These are phyloP conservation scores for Prunus fruticosa DNA, from an alignment of 306 rosid genomes.

Conservation along the genomic window DNA sequence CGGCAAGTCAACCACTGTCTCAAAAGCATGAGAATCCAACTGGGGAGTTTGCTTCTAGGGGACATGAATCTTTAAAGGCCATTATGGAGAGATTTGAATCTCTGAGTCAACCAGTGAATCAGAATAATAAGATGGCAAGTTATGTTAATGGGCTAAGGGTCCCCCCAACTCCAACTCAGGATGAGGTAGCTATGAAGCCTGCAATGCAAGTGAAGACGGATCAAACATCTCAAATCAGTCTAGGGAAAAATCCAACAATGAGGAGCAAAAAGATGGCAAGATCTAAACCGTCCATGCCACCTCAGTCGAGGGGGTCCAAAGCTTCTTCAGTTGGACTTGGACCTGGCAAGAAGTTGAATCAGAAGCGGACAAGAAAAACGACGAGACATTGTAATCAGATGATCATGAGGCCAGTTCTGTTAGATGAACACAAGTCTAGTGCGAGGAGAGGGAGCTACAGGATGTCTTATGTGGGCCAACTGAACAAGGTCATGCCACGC, in stretches of 20 bases:
- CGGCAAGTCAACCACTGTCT: slow-evolving; percentile 15
- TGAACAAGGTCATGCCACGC: neutral
- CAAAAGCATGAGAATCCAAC: slow-evolving; percentile 9
- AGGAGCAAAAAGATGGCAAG: slow-evolving; percentile 9
- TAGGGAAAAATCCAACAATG: slow-evolving; percentile 11
- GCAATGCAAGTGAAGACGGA: slow-evolving; percentile 1
- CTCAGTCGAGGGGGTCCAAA: neutral
- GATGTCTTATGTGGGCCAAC: slow-evolving; percentile 6
- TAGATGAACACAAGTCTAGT: slow-evolving; percentile 31
- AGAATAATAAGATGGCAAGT: slow-evolving; percentile 15
- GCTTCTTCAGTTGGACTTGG: neutral
- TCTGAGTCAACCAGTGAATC: slow-evolving; percentile 17
- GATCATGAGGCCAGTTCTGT: slow-evolving; percentile 41
- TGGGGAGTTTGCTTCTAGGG: neutral
- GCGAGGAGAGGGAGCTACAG: slow-evolving; percentile 17
- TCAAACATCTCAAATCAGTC: slow-evolving; percentile 13
- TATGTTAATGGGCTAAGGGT: slow-evolving; percentile 53
- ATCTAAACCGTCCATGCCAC: slow-evolving; percentile 13
- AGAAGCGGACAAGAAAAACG: slow-evolving; percentile 10
- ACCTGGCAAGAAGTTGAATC: neutral
- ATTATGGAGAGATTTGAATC: slow-evolving; percentile 26
- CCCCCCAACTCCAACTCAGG: slow-evolving; percentile 29
- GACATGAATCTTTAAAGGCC: slow-evolving; percentile 15
- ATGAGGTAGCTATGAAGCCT: slow-evolving; percentile 15
- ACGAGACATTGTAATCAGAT: slow-evolving; percentile 10